Conservation (phyloP, 345 rosid species). For the Hypericum perforatum region DNA sequence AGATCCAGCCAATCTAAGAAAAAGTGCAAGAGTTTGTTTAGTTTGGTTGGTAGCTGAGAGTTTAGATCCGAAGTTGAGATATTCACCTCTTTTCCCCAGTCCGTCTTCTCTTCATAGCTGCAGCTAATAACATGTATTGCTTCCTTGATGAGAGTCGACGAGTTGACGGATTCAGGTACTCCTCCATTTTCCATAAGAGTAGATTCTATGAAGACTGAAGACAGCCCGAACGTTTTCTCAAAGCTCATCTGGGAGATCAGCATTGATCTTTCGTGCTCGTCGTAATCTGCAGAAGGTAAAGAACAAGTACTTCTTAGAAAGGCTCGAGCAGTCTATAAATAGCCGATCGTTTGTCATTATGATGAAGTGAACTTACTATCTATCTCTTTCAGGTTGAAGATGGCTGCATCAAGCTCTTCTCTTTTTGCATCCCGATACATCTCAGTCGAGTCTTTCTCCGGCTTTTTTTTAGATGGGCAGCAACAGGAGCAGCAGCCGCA, state of each 20-base stretch:
- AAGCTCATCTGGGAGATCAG: constrained; percentile 84
- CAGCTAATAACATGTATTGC: constrained; percentile 97
- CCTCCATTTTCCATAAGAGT: constrained; percentile 90
- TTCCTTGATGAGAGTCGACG: constrained; percentile 78
- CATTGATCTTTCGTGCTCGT: constrained; percentile 90
- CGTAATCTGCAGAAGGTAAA: constrained; percentile 48
- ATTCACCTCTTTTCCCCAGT: constrained; percentile 95
- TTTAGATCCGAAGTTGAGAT: constrained; percentile 1
- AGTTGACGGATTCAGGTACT: constrained; percentile 75
- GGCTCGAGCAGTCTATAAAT: not conserved
- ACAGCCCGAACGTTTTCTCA: constrained; percentile 91
- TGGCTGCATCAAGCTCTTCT: constrained; percentile 86
- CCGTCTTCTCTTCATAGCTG: constrained; percentile 89
- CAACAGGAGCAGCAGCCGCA: constrained; percentile 64
- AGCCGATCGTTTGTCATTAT: not conserved
- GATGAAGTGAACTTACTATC: constrained; percentile 40
- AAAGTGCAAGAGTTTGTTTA: too few relatives aligned
- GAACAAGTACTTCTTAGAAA: constrained; percentile 1
- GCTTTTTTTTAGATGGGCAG: constrained; percentile 50
- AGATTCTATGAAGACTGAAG: constrained; percentile 91
- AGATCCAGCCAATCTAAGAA: constrained; percentile 88
- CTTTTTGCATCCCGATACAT: constrained; percentile 70
- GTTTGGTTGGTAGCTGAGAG: not conserved
- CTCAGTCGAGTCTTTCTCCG: constrained; percentile 58
- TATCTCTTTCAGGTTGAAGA: constrained; percentile 83